Percentiles rank a stretch among this genome's conserved stretches.
These are phyloP conservation scores for Oldenlandia corymbosa DNA, from an alignment of 257 asterid species.

Conservation along the genomic window DNA sequence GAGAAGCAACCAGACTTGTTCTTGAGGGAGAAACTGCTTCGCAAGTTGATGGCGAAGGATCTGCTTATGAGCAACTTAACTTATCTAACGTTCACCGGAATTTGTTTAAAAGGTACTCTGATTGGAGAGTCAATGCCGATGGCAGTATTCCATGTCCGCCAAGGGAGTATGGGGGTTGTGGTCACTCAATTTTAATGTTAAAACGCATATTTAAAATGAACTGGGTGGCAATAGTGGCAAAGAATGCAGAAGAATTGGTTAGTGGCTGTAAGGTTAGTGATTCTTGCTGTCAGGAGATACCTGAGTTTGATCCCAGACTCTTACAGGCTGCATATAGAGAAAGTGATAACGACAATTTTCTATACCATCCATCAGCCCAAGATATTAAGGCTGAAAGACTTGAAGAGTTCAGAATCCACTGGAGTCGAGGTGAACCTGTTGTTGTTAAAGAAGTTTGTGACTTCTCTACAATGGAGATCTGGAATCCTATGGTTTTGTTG, in stretches of 20 bases:
- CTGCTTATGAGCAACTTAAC: conserved; percentile 29
- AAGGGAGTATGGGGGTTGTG: conserved; percentile 74
- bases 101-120: conserved; percentile 32
- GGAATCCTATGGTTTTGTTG: conserved; percentile 90
- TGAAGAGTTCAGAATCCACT: conserved; percentile 65
- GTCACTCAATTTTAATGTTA: conserved; percentile 52
- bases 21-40: conserved; percentile 28
- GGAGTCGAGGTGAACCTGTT: conserved; percentile 81
- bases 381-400: conserved; percentile 69
- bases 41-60: conserved; percentile 33
- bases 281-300: conserved; percentile 37
- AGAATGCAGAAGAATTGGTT: conserved; percentile 96
- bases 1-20: conserved; percentile 51
- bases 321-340: conserved; percentile 59
- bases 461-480: conserved; percentile 52
- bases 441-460: conserved; percentile 73
- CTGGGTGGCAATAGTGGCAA: conserved; percentile 92
- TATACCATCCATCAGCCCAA: conserved; percentile 64
- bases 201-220: conserved; percentile 96
- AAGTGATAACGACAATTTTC: conserved; percentile 44
- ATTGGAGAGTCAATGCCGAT: conserved; percentile 66
- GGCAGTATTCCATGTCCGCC: conserved; percentile 85
- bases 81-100: conserved; percentile 41
- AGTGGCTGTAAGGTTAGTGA: conserved; percentile 57
- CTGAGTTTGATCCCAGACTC: conserved; percentile 36